A percentile compares a stretch with the other conserved stretches of the same genome.
phyloP scores from a whole-genome alignment of 2,329 filamentous ascomycete species.

The Hymenoscyphus linearis region DNA sequence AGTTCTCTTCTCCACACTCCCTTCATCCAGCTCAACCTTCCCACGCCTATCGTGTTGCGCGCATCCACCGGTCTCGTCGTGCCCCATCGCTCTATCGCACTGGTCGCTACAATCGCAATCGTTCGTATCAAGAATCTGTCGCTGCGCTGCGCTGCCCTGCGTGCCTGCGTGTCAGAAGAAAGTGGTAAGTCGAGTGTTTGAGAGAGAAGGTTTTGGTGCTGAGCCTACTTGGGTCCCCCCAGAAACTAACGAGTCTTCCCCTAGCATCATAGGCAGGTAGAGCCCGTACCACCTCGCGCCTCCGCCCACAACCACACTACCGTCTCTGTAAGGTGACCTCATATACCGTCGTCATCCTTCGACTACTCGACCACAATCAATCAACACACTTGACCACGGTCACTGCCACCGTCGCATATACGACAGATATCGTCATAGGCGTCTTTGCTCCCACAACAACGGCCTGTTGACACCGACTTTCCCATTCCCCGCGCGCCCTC shows the following conservation, averaged over 20 bases:
- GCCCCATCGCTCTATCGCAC: too few species aligned
- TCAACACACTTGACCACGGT: background rate
- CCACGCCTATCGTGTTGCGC: too few species aligned
- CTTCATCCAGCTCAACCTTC: too few species aligned
- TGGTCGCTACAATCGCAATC: too few species aligned
- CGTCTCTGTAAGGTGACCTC: background rate
- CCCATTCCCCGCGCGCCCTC: slow-evolving; percentile 4
- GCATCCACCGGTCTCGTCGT: too few species aligned
- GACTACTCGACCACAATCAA: background rate
- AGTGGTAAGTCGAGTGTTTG: background rate
- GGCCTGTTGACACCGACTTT: slow-evolving; percentile 7
- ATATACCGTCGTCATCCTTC: background rate
- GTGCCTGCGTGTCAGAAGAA: background rate
- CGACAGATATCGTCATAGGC: background rate
- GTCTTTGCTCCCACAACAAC: slow-evolving; percentile 5
- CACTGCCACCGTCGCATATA: background rate
- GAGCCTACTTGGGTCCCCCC: background rate
- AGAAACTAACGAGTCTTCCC: background rate
- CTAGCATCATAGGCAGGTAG: background rate
- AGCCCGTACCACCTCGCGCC: background rate
- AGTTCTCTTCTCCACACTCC: background rate
- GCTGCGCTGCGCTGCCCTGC: background rate
- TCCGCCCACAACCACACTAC: background rate
- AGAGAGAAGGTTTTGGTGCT: background rate
- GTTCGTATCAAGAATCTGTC: background rate